Base-by-base conservation (phyloP, 257 asterid species). In the Nicotiana noctiflora region DNA sequence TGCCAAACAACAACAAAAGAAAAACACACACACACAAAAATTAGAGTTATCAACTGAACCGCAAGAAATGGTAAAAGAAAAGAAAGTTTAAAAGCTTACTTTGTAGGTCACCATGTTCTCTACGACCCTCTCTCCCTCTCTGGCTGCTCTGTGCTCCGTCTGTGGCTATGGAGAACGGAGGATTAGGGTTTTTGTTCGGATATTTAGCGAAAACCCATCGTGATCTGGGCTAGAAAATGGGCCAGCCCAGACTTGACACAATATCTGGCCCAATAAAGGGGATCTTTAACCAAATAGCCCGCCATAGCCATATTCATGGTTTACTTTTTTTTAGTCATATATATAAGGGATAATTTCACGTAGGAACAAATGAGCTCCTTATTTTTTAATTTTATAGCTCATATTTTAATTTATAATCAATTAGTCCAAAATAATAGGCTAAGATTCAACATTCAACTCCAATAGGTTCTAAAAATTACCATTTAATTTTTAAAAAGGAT, bases 161-260 rank as follows among this genome's bases (percentile, higher is more conserved):
- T 72, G 37, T 72, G 14, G 40, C 60, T 56, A 46, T 14, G 60
- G 60, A 23, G 78, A 23, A 46, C 2, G 4, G 14, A 21, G 78
- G 78, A 46, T 49, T 72, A 72, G 78, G 78, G 78, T 72, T 72
- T 40, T 70, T 40, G 49, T 40, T 72, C 23, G 14, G 21, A 46
- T 44, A 21, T 72, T 72, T 72, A 46, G 13, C 5, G 8, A 21
- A 21, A 40, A 6, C 1, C 6, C 34, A 70, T 12, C n/a, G 12
- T 46, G 37, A 23, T 72, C 12, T 72, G 78, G 78, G 78, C 78
- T 72, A 44, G 6, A 21, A 67, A 46, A 72, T 46, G 78, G 40
- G 40, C 23, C 40, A 7, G 40, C 37, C 60, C 60, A 46, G 7
- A 7, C 21, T 17, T 64, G 25, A 65, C n/a, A 27, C 49, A 40